These are phyloP conservation scores for Leucocoprinus birnbaumii DNA, from an alignment of 768 basidiomycete genomes.

Conservation along the genomic window DNA sequence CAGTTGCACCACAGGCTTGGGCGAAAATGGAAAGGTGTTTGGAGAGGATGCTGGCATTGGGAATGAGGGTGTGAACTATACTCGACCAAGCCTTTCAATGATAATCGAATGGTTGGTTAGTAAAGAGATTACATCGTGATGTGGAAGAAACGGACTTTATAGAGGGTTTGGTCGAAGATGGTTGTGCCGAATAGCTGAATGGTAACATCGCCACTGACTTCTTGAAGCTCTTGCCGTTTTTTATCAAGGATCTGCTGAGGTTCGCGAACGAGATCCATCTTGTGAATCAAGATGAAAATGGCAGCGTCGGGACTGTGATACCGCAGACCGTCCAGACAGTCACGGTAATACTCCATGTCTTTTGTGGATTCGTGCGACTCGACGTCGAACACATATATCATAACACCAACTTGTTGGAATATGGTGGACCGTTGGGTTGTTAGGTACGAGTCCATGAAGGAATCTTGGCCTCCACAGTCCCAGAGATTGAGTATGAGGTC, in stretches of 20 bases:
- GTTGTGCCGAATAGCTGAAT: constrained; percentile 88
- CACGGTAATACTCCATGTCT: constrained; percentile 89
- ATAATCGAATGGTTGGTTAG: constrained; percentile 6
- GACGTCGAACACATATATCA: constrained; percentile 98
- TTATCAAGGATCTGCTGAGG: constrained; percentile 60
- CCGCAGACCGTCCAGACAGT: constrained; percentile 81
- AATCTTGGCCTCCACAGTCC: constrained; percentile 98
- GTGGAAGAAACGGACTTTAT: constrained; percentile 59
- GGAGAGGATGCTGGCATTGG: constrained; percentile 87
- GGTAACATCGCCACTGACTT: constrained; percentile 55
- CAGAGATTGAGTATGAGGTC: constrained; percentile 95
- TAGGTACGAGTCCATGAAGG: constrained; percentile 97
- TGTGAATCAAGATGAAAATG: constrained; percentile 91
- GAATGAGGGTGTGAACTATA: constrained; percentile 95
- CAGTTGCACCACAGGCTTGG: constrained; percentile 83
- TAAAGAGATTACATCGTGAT: not conserved
- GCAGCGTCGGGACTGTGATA: constrained; percentile 79
- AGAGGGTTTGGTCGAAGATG: constrained; percentile 96
- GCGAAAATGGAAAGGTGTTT: constrained; percentile 87
- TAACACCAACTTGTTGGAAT: constrained; percentile 93
- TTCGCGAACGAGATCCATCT: constrained; percentile 91
- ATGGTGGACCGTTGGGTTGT: constrained; percentile 90
- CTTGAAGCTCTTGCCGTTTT: constrained; percentile 71
- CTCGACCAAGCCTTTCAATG: constrained; percentile 88
- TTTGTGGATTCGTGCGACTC: constrained; percentile 81